Evolutionary conservation across 805 yeast genomes (phyloP).

Genomic region (Metschnikowia sp.): DNA sequence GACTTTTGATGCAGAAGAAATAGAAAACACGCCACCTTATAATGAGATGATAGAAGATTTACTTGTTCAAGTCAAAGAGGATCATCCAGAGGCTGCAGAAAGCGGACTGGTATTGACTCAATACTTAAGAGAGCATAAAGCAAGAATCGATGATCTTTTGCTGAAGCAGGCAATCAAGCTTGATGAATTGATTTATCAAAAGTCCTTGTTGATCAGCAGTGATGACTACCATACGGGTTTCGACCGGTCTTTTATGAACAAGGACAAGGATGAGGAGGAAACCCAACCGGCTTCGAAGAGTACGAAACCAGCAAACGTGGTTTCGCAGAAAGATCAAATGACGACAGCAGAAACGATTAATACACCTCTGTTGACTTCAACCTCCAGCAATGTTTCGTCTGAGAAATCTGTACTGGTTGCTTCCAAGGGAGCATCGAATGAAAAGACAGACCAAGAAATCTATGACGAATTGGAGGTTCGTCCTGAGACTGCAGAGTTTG

Average conservation of each 20-base stretch:
- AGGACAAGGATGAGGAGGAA: slow-evolving; percentile 31
- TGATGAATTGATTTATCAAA: slow-evolving; percentile 65
- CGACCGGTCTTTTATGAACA: slow-evolving; percentile 79
- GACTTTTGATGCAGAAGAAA: slow-evolving; percentile 32
- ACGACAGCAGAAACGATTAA: slow-evolving; percentile 31
- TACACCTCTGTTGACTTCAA: slow-evolving; percentile 15
- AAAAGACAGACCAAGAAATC: slow-evolving; percentile 22
- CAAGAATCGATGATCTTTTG: slow-evolving; percentile 65
- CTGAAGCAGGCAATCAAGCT: slow-evolving; percentile 63
- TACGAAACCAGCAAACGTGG: background rate
- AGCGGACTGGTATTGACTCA: slow-evolving; percentile 34
- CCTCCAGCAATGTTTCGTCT: background rate
- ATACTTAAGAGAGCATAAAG: slow-evolving; percentile 56
- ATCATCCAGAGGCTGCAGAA: slow-evolving; percentile 47
- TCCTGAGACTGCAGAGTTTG: slow-evolving; percentile 64
- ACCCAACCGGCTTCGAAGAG: background rate
- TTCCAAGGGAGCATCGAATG: slow-evolving; percentile 1
- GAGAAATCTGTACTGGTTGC: background rate
- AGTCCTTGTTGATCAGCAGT: slow-evolving; percentile 71
- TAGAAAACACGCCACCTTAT: slow-evolving; percentile 56
- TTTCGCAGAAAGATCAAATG: slow-evolving; percentile 13
- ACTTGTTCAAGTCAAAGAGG: slow-evolving; percentile 69
- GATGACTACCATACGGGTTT: slow-evolving; percentile 93
- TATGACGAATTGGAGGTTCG: slow-evolving; percentile 52
- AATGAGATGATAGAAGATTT: slow-evolving; percentile 93